Percentiles rank a stretch among this genome's conserved stretches.
phyloP scores from a whole-genome alignment of 148 eudicot species.

The Rhododendron ferrugineum region DNA sequence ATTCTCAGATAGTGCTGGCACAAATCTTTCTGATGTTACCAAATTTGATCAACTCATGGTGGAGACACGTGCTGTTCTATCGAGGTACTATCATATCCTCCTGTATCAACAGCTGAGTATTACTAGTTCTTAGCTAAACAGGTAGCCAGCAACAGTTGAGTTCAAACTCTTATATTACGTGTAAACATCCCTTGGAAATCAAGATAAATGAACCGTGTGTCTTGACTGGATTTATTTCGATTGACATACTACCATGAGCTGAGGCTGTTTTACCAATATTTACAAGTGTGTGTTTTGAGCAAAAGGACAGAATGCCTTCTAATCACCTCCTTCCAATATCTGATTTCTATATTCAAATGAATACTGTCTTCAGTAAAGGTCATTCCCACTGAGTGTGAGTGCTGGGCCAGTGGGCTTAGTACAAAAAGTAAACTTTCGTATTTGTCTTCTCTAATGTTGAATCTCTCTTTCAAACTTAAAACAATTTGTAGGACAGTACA shows the following conservation, averaged over 20 bases:
- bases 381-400: neutral
- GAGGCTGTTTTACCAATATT: neutral
- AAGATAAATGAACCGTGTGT: neutral
- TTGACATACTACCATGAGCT: neutral
- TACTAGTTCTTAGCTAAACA: neutral
- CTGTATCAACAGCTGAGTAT: neutral
- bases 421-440: neutral
- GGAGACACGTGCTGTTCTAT: slow-evolving; percentile 67
- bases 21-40: slow-evolving; percentile 30
- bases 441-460: neutral
- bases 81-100: slow-evolving; percentile 39
- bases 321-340: neutral
- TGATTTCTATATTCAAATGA: neutral
- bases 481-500: neutral
- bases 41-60: slow-evolving; percentile 74
- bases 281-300: neutral
- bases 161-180: neutral
- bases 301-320: neutral
- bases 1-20: slow-evolving; percentile 32
- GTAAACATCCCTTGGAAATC: neutral
- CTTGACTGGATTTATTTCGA: neutral
- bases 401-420: neutral
- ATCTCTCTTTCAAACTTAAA: neutral
- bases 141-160: neutral
- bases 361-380: neutral